Percentiles rank a stretch among this genome's conserved stretches.
Conservation (phyloP, 306 rosid genomes). For the Vigna angularis region DNA sequence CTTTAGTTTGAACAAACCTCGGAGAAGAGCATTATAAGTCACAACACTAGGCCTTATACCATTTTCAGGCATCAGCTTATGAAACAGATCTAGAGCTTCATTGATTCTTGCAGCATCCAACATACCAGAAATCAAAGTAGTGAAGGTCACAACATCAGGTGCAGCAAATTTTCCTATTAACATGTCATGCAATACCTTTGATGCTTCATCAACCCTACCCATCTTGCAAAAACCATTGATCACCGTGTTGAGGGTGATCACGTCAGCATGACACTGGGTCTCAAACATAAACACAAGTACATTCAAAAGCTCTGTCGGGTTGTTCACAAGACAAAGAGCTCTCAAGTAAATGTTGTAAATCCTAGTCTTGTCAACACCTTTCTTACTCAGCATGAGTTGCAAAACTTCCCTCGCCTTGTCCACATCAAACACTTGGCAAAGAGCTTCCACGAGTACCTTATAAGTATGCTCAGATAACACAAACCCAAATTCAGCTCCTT, state of each 20-base stretch:
- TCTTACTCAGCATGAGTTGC: conserved; percentile 60
- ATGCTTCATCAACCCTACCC: conserved; percentile 79
- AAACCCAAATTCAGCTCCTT: conserved; percentile 72
- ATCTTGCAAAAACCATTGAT: conserved; percentile 83
- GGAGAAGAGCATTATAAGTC: conserved; percentile 73
- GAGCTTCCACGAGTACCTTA: conserved; percentile 70
- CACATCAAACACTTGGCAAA: conserved; percentile 60
- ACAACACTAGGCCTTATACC: conserved; percentile 69
- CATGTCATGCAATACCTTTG: conserved; percentile 76
- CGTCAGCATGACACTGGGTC: conserved; percentile 68
- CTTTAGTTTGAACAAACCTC: conserved; percentile 68
- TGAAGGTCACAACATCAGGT: conserved; percentile 82
- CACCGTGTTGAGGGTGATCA: conserved; percentile 76
- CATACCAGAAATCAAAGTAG: conserved; percentile 72
- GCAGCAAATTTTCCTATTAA: conserved; percentile 67
- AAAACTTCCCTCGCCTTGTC: conserved; percentile 74
- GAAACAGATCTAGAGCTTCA: conserved; percentile 65
- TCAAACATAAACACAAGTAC: conserved; percentile 78
- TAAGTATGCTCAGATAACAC: conserved; percentile 69
- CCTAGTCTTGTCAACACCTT: conserved; percentile 69
- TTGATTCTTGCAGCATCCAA: conserved; percentile 61
- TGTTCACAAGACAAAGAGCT: conserved; percentile 71
- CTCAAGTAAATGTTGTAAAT: conserved; percentile 80
- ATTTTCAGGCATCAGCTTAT: conserved; percentile 61
- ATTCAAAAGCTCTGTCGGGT: conserved; percentile 79